These are phyloP conservation scores for Xerocomus nothofagi DNA, from an alignment of 1,284 basidiomycete genomes.

Conservation along the genomic window DNA sequence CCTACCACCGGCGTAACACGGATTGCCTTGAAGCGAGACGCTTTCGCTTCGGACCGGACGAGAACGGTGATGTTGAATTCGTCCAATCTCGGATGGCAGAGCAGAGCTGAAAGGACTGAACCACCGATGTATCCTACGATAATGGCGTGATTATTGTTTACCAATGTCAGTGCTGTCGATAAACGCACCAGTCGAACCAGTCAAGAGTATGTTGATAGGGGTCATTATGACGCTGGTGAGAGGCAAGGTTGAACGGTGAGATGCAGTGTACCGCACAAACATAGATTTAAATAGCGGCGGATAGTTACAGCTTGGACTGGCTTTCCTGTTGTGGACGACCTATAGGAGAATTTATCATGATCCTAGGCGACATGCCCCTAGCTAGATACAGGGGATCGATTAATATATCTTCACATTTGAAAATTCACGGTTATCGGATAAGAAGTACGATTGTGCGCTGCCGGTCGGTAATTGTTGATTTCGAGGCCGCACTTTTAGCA, in stretches of 20 bases:
- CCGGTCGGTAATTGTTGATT: too few relatives aligned
- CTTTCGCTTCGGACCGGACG: constrained; percentile 43
- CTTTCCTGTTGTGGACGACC: background rate
- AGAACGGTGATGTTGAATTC: constrained; percentile 44
- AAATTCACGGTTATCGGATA: too few relatives aligned
- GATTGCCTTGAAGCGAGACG: constrained; percentile 26
- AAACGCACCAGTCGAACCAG: constrained; percentile 18
- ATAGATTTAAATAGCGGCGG: background rate
- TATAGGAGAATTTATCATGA: background rate
- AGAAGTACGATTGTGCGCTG: too few relatives aligned
- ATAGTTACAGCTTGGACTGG: constrained; percentile 5
- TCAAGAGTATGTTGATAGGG: constrained; percentile 14
- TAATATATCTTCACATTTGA: too few relatives aligned
- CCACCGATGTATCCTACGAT: constrained; percentile 54
- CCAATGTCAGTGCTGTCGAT: background rate
- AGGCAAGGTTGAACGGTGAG: background rate
- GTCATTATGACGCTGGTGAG: constrained; percentile 6
- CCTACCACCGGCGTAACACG: constrained; percentile 44
- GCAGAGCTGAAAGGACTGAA: constrained; percentile 45
- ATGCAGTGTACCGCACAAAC: background rate
- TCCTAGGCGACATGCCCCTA: too few relatives aligned
- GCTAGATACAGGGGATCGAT: too few relatives aligned
- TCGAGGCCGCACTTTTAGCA: background rate
- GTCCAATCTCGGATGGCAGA: constrained; percentile 41
- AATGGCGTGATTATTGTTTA: background rate